Base-by-base conservation (phyloP, 2,329 filamentous ascomycete genomes). In the Neonectria coccinea region DNA sequence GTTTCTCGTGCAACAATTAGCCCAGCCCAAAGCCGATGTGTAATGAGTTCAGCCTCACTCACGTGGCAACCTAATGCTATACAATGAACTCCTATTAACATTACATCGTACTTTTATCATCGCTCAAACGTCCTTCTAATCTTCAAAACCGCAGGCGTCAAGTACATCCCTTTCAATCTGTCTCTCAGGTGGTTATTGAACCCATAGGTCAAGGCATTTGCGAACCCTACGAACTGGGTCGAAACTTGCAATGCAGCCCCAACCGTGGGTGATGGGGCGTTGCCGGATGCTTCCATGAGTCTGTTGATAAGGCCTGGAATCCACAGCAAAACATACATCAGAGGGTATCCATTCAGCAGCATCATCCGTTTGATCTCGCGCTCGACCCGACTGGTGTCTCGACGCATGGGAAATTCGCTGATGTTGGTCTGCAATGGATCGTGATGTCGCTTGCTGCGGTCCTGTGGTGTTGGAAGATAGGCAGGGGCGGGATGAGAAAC, bases 111-210 rank as follows among this genome's bases (percentile, higher is more conserved):
- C 25, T 29, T 48, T n/a, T 8, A 7, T 18, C 25, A 29, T 50
- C 45, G 25, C 12, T 29, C 16, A 11, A 51, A 51, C 2, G 29
- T 51, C 48, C 48, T 36, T 12, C 29, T 33, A 14, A 67, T 67
- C 31, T 50, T 70, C 27, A 52, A 51, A 25, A 71, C 33, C 10
- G 50, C 48, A 11, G 68, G 68, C n/a, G 59, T 67, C 64, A 69
- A 57, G 42, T 67, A 69, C 16, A 70, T 47, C 3, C 55, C 55
- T 45, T 67, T 58, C 48, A 70, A 31, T 12, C 66, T 63, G 12
- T 72, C 70, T 33, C 70, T 69, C 27, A 72, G 1, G 59, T 78
- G 53, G 71, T 62, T 18, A 29, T 73, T 73, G 10, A 73, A 69
- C 3, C 70, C 70, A 44, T 73, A 73, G 1, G 70, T 73, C n/a